These are phyloP conservation scores for Trypanosoma vivax DNA, from an alignment of 208 protist species.

Conservation along the genomic window DNA sequence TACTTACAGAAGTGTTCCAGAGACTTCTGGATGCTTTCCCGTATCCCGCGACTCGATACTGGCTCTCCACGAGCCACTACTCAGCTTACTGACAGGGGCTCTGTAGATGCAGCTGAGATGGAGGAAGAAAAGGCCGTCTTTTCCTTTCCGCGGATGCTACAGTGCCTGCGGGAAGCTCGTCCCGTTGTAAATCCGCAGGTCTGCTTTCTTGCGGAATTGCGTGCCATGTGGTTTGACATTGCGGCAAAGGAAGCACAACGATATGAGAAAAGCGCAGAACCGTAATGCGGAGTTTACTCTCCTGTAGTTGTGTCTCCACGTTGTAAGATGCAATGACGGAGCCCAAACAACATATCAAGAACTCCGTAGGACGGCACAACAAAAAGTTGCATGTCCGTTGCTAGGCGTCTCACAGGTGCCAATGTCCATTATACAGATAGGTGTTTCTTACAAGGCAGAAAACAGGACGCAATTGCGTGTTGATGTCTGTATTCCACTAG, in stretches of 20 bases:
- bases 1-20: slow-evolving; percentile 19
- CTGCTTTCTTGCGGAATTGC: slow-evolving; percentile 58
- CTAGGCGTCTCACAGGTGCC: too few species aligned
- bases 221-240: slow-evolving; percentile 35
- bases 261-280: not conserved
- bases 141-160: slow-evolving; percentile 21
- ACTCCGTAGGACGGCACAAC: too few species aligned
- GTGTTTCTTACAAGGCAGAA: too few species aligned
- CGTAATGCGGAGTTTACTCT: not conserved
- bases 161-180: slow-evolving; percentile 35
- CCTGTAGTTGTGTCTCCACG: not conserved
- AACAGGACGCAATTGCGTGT: too few species aligned
- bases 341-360: too few species aligned
- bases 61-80: too few species aligned
- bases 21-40: slow-evolving; percentile 12
- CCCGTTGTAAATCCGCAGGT: slow-evolving; percentile 53
- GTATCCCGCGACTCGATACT: not conserved
- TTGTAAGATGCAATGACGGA: too few species aligned
- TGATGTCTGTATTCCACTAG: too few species aligned
- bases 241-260: not conserved
- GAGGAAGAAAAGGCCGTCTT: slow-evolving; percentile 3
- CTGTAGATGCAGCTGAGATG: not conserved
- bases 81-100: not conserved
- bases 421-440: too few species aligned
- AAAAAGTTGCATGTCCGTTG: too few species aligned